Evolutionary conservation across 2,329 filamentous ascomycete genomes (phyloP), one percentile per base, ranked within the genome.

Genomic region (Ophiobolus disseminans): DNA sequence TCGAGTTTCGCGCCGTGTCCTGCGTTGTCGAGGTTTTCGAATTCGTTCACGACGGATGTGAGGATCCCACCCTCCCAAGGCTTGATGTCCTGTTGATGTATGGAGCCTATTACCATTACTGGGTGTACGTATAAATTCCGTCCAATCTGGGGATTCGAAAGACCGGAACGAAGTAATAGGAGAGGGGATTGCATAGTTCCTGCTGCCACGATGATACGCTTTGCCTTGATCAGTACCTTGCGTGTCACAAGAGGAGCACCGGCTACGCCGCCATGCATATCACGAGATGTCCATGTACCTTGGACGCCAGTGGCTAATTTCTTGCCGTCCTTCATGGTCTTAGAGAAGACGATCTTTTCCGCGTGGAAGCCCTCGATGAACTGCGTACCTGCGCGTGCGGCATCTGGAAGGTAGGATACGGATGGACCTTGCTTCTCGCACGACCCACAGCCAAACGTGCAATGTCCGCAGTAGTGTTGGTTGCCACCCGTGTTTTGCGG

Each of bases 1-100:
- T 97, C 91, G 21, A 97, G 78, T 71, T 95, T 96, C 39, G 82
- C 80, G 30, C 93, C 93, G 62, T 97, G 90, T 48, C 91, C 90
- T 32, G 86, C 79, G 5, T 84, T 83, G 68, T 96, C 91, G 0
- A 92, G 79, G 60, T 97, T 88, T 57, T 95, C 89, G 60, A 92
- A 90, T 44, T 89, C 85, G 34, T 81, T 84, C 55, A 90, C 87
- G 14, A 92, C 86, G 3, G 85, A 83, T 0, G 92, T 97, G 49
- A 97, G 83, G 60, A 92, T 92, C 2, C 86, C 82, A 13, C 91
- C 88, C 80, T 86, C 79, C 80, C 80, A 79, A 1, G 72, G 75
- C n/a, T 80, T 81, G 16, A 86, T 80, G 26, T 89, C 86, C 50
- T 91, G 80, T 23, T 87, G 79, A 70, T 87, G 91, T n/a, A 86